Conservation (phyloP, 2,329 filamentous ascomycete genomes). For the Berkeleyomyces rouxiae region DNA sequence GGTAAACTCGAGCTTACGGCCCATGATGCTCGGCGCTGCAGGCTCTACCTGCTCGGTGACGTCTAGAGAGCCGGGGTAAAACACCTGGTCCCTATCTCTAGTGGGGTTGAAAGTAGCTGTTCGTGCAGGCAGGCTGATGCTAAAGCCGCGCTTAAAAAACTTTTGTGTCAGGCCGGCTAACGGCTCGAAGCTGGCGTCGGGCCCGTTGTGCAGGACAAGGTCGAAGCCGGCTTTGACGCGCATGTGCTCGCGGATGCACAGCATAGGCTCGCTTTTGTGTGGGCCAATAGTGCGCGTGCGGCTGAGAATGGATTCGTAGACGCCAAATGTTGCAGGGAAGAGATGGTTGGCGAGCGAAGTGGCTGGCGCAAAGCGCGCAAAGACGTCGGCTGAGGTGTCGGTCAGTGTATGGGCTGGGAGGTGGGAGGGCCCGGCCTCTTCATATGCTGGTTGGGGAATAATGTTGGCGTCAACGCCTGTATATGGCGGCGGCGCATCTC, state of each 20-base stretch:
- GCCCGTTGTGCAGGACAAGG: conserved; percentile 9
- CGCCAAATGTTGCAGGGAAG: conserved; percentile 9
- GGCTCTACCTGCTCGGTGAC: conserved; percentile 12
- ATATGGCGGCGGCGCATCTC: neutral
- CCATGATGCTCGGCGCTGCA: conserved; percentile 12
- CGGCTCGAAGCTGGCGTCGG: neutral
- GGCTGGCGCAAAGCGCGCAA: neutral
- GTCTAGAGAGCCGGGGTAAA: conserved; percentile 5
- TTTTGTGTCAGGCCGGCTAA: conserved; percentile 7
- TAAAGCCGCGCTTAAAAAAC: neutral
- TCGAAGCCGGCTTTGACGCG: neutral
- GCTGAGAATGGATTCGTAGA: conserved; percentile 9
- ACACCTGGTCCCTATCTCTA: neutral
- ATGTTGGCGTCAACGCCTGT: neutral
- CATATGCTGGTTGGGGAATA: neutral
- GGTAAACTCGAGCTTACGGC: conserved; percentile 20
- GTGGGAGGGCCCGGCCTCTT: neutral
- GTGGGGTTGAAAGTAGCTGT: neutral
- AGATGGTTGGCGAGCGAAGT: neutral
- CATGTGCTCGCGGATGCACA: conserved; percentile 7
- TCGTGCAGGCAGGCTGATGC: conserved; percentile 13
- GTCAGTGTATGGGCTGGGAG: neutral
- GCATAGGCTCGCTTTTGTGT: conserved; percentile 4
- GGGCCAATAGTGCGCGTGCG: conserved; percentile 6
- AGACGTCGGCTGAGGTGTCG: too few species aligned